Evolutionary conservation across 1,139 yeast species (phyloP), one percentile per base, ranked within the genome.

Genomic region (Hemisphaericaspora xylanilytica): DNA sequence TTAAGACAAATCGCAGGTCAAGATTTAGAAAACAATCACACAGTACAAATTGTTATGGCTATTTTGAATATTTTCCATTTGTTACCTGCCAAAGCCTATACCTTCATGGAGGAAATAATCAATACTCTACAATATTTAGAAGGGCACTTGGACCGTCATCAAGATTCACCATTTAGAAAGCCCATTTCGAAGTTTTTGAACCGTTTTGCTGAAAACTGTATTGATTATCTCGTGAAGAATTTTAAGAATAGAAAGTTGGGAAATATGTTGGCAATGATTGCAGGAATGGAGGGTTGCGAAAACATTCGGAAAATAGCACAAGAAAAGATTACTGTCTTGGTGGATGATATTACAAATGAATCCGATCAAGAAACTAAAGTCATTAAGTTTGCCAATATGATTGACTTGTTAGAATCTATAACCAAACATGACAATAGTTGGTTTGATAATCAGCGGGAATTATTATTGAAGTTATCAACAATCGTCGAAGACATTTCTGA

Each of bases 51-150:
- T 27, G 90, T 92, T 32, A 87, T 85, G 53, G 96, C 96, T 0
- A 88, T 94, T 40, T 71, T 94, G 52, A 89, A 92, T 50, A 87
- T 94, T 36, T 94, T 92, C 68, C 96, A 94, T 56, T 70, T 89
- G 47, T 66, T 94, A 22, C 98, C 99, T 0, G 81, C 96, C 0
- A 86, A 88, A 46, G 98, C 98, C 0, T 86, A 81, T 57, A 84
- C 92, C 18, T 94, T 89, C 52, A 81, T 94, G 81, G 92, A 87
- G 42, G 96, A 89, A 50, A 73, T 94, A 36, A 76, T 92, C 53
- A 75, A 75, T 37, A 83, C 92, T 2, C 73, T 92, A 42, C 79
- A 85, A 48, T 81, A 79, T 44, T 67, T 92, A 51, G 99, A 94
- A 60, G 82, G 83, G 2, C 83, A 83, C 46, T 67, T 94, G 50